Evolutionary conservation across 2,329 filamentous ascomycete genomes (phyloP), one percentile per base, ranked within the genome.

Genomic region (Diplodia intermedia): DNA sequence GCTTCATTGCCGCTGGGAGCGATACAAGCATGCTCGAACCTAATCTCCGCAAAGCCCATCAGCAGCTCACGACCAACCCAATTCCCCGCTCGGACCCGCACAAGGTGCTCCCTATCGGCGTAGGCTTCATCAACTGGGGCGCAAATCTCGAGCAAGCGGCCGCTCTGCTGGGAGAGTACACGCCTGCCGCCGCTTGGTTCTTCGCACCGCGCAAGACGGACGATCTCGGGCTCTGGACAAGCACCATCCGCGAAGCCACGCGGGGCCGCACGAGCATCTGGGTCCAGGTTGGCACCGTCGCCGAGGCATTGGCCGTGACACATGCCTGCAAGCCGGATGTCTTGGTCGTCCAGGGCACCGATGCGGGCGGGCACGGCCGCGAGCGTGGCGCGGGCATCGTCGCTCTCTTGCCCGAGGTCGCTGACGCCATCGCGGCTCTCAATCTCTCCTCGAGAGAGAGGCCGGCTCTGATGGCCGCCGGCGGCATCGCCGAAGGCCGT

Each of bases 361-460:
- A 90, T 76, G 88, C 88, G 0, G 88, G 88, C 8, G 89, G 89
- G 0, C 88, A 90, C 73, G 88, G 89, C 70, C 84, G 86, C 54
- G 80, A 81, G 0, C 77, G 79, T 26, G 86, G 85, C 3, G 83
- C 85, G 2, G 83, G 87, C 6, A 77, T 90, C 2, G 75, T 89
- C 3, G 80, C 82, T 2, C 76, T 90, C 3, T 75, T 90, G 47
- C 87, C 87, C 0, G 88, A 90, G 77, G 82, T 88, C 9, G 77
- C 76, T 57, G 82, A 83, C 68, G 79, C 84, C 66, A 70, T 89
- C 18, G 60, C 71, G 0, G 76, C 72, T 4, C 75, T 73, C 29
- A 4, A 31, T 14, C 57, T 72, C 1, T 57, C 53, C 12, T 57
- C 60, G 23, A 60, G 60, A n/a, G 26, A 66, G 49, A 71, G 71